A percentile compares a stretch with the other conserved stretches of the same genome.
These are phyloP conservation scores for Rubus idaeus DNA, from an alignment of 306 rosid genomes.

Conservation along the genomic window DNA sequence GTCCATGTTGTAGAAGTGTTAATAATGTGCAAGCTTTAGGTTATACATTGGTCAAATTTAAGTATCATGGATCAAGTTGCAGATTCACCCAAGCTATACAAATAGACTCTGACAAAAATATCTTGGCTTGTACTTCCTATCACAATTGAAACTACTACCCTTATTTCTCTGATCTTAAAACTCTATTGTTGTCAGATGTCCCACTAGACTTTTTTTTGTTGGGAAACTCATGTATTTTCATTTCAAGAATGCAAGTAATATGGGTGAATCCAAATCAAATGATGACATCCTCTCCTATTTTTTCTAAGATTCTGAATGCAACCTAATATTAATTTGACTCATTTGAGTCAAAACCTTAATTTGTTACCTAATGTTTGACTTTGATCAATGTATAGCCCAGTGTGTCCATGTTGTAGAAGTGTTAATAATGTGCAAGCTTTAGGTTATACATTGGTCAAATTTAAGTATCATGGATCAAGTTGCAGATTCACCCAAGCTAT, in stretches of 20 bases:
- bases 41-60: not conserved
- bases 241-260: not conserved
- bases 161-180: not conserved
- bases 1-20: no score
- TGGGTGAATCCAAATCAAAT: not conserved
- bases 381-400: not conserved
- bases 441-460: not conserved
- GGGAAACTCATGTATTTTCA: not conserved
- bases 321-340: not conserved
- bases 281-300: not conserved
- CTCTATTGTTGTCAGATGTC: not conserved
- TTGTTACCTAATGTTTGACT: not conserved
- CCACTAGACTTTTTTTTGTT: not conserved
- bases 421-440: not conserved
- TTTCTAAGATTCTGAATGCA: not conserved
- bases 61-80: not conserved
- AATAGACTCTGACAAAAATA: not conserved
- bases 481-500: not conserved
- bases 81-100: not conserved
- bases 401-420: not conserved
- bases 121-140: not conserved
- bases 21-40: not conserved
- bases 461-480: not conserved
- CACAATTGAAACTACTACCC: not conserved
- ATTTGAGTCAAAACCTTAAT: not conserved